A percentile compares a stretch with the other conserved stretches of the same genome.
phyloP scores from a whole-genome alignment of 371 early-diverging fungal species.

The Thermomucor indicae-seudaticae region DNA sequence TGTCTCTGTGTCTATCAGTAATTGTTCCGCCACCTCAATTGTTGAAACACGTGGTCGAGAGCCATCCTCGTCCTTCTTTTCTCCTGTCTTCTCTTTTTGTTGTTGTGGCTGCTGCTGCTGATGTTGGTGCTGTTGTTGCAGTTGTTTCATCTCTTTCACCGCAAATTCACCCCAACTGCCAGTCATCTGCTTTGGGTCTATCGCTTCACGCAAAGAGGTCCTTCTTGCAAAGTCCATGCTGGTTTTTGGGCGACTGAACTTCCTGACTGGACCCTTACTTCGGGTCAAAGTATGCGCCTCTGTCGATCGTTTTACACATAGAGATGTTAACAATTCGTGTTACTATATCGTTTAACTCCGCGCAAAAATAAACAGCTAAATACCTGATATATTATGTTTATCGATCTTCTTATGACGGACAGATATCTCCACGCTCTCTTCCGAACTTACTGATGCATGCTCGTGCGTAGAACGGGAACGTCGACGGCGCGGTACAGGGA shows the following conservation, averaged over 20 bases:
- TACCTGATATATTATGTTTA: neutral
- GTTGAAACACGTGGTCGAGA: too few relatives aligned
- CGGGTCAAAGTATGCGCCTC: neutral
- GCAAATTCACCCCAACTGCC: neutral
- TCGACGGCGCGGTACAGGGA: neutral
- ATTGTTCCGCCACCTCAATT: too few relatives aligned
- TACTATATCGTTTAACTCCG: neutral
- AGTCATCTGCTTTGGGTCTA: neutral
- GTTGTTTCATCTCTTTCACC: neutral
- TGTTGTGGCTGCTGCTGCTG: neutral
- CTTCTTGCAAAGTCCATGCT: neutral
- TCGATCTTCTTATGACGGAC: neutral
- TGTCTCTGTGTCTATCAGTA: too few relatives aligned
- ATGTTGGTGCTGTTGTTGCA: neutral
- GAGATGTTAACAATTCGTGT: too few relatives aligned
- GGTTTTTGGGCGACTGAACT: neutral
- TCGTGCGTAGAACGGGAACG: neutral
- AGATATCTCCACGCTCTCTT: neutral
- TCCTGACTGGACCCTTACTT: neutral
- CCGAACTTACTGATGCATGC: neutral
- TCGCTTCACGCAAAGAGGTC: neutral
- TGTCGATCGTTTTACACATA: neutral
- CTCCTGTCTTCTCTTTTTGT: too few relatives aligned
- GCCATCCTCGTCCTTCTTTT: too few relatives aligned
- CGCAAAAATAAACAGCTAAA: neutral